These are phyloP conservation scores for Zymoseptoria crescenta DNA, from an alignment of 2,329 filamentous ascomycete genomes.

Conservation along the genomic window DNA sequence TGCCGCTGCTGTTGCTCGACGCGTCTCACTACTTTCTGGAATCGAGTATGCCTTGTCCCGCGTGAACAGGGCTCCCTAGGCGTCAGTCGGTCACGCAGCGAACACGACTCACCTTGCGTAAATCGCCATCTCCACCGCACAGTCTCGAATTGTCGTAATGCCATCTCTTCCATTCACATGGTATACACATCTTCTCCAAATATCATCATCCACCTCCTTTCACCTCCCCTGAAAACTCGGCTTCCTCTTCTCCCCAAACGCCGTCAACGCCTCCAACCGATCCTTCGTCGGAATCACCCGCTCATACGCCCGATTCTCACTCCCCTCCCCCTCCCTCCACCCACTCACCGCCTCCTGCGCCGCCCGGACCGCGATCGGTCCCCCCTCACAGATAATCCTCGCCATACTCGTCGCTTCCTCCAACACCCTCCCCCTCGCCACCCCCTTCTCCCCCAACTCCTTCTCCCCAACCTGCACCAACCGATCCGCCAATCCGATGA, in stretches of 20 bases:
- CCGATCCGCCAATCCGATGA: slow-evolving; percentile 82
- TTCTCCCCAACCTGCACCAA: slow-evolving; percentile 69
- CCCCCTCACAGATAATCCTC: slow-evolving; percentile 79
- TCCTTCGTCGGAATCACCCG: slow-evolving; percentile 77
- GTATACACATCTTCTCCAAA: background rate
- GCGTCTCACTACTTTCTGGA: too few species aligned
- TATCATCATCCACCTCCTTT: slow-evolving; percentile 5
- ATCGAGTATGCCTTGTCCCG: background rate
- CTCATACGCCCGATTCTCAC: slow-evolving; percentile 84
- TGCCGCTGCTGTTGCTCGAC: too few species aligned
- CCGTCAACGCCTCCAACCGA: slow-evolving; percentile 75
- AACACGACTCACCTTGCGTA: background rate
- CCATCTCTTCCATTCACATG: background rate
- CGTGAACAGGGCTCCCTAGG: background rate
- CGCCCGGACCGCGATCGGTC: slow-evolving; percentile 72
- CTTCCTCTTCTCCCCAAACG: slow-evolving; percentile 71
- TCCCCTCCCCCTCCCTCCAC: slow-evolving; percentile 57
- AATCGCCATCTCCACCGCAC: background rate
- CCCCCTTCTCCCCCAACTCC: slow-evolving; percentile 42
- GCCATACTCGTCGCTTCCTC: slow-evolving; percentile 72
- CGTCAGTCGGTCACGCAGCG: background rate
- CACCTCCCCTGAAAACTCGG: slow-evolving; percentile 57
- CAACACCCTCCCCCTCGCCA: slow-evolving; percentile 60
- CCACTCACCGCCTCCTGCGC: slow-evolving; percentile 70
- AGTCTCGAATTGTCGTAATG: background rate